Percentiles rank a stretch among this genome's conserved stretches.
These are phyloP conservation scores for Kappamyces sp. DNA, from an alignment of 192 early-diverging fungal genomes.

Conservation along the genomic window DNA sequence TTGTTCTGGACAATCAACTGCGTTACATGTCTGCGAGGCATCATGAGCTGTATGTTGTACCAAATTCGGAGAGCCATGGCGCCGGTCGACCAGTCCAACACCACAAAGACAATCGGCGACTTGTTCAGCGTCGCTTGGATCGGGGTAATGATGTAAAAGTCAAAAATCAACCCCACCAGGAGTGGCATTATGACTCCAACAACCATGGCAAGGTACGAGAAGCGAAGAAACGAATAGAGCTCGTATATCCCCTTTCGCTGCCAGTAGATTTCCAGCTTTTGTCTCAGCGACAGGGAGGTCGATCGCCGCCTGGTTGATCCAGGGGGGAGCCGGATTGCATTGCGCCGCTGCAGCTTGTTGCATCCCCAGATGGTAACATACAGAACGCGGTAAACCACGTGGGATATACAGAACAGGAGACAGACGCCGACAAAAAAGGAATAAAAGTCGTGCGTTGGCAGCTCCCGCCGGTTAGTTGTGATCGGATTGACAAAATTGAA, in stretches of 20 bases:
- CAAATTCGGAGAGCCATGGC: conserved; percentile 63
- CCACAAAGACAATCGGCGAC: conserved; percentile 27
- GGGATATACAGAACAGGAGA: conserved; percentile 21
- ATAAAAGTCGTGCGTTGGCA: conserved; percentile 73
- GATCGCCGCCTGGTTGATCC: background rate
- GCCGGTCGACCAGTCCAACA: conserved; percentile 69
- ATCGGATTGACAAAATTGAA: background rate
- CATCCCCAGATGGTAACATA: conserved; percentile 10
- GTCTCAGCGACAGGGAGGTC: background rate
- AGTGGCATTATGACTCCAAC: conserved; percentile 67
- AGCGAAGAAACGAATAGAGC: conserved; percentile 25
- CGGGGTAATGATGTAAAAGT: conserved; percentile 68
- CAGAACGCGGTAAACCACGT: background rate
- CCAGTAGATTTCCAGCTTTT: conserved; percentile 6
- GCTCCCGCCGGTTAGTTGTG: conserved; percentile 32
- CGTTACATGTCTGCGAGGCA: conserved; percentile 41
- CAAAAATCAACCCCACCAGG: conserved; percentile 60
- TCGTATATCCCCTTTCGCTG: conserved; percentile 1
- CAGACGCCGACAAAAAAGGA: conserved; percentile 67
- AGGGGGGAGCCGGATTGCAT: background rate
- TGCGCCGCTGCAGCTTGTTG: background rate
- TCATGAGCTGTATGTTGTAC: conserved; percentile 38
- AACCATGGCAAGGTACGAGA: conserved; percentile 41
- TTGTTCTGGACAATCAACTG: conserved; percentile 26
- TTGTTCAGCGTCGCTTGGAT: conserved; percentile 25